phyloP scores from a whole-genome alignment of 257 asterid species.

The Fraxinus quadrangulata region DNA sequence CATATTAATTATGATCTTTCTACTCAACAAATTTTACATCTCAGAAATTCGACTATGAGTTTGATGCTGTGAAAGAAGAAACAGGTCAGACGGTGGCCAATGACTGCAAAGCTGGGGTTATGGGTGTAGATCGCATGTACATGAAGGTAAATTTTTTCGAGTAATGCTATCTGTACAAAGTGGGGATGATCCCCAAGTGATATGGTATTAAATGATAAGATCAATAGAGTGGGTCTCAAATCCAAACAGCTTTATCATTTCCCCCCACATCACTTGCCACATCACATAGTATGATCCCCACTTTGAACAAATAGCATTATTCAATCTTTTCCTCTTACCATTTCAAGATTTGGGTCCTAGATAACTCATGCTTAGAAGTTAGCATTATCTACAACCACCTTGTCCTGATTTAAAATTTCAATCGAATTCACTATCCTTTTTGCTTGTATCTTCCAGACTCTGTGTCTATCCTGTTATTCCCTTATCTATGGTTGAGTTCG shows the following conservation, averaged over 20 bases:
- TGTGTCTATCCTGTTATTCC: neutral
- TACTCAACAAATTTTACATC: constrained; percentile 24
- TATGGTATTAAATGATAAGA: too few species aligned
- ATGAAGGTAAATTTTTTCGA: constrained; percentile 57
- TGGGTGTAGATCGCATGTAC: constrained; percentile 58
- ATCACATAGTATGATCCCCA: too few species aligned
- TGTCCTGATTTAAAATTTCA: neutral
- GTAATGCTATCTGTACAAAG: neutral
- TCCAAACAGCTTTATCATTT: too few species aligned
- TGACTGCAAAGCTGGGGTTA: constrained; percentile 40
- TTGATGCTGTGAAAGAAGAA: constrained; percentile 88
- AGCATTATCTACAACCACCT: neutral
- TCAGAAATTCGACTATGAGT: constrained; percentile 63
- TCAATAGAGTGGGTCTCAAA: too few species aligned
- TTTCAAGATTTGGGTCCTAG: neutral
- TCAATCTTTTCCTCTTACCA: constrained; percentile 10
- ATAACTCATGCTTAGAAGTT: neutral
- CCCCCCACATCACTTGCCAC: too few species aligned
- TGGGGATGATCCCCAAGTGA: too few species aligned
- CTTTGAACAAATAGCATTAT: too few species aligned
- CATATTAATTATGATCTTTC: constrained; percentile 1
- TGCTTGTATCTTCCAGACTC: neutral
- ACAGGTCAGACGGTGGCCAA: constrained; percentile 25
- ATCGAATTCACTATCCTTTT: neutral
- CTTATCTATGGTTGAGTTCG: constrained; percentile 5